Base-by-base conservation (phyloP, 331 rosid genomes). In the Malus hybrid region DNA sequence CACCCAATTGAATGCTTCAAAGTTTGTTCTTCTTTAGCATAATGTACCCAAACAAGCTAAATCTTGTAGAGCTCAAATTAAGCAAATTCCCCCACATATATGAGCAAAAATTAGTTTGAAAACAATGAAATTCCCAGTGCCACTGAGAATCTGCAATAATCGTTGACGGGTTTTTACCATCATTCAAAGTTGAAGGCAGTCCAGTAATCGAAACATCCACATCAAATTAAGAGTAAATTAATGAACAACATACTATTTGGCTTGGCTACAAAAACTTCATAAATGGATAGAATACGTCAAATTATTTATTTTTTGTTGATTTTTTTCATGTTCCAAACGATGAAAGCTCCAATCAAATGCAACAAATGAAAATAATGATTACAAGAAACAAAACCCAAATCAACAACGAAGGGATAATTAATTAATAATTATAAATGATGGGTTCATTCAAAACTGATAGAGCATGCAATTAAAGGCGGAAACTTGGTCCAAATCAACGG, bases 261-360 rank as follows among this genome's bases (percentile, higher is more conserved):
- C 18, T 57, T 19, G 42, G 33, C 20, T 65, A 18, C 36, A 13
- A 9, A 64, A 30, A 14, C 69, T 10, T 33, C 46, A 32, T 11
- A 32, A 18, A 64, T 64, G 26, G 26, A 18, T 9, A 1, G 2
- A 32, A 4, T 32, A 64, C 24, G 24, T 4, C 5, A 64, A 32
- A 4, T 14, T 26, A 13, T 62, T 28, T 63, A 1, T 8, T 6
- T 10, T 58, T 58, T n/a, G 55, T 58, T 72, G 26, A 15, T 10
- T 29, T 44, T 74, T 58, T 73, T 70, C 57, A 52, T 63, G 50
- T 57, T 64, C 76, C 83, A 77, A 70, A 66, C 13, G 56, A 5
- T 26, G 66, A 48, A 63, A 70, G 62, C 44, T 34, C 32, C 68
- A 78, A 70, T 29, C 10, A 18, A 44, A 36, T 6, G 67, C 6